Conservation (phyloP, 2,329 filamentous ascomycete species). For the Fusarium sp. region DNA sequence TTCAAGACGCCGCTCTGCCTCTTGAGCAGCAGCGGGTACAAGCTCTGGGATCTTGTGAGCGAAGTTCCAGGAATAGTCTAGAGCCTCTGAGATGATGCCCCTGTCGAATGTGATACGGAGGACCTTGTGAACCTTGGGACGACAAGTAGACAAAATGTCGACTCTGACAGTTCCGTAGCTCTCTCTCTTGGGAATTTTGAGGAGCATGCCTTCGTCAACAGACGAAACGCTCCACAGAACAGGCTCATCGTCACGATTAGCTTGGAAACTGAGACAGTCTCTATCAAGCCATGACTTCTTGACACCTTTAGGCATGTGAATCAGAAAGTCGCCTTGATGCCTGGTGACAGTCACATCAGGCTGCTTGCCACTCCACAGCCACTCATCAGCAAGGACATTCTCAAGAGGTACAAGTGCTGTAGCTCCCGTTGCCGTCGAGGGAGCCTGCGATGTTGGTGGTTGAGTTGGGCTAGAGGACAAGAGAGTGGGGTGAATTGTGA, state of each 20-base stretch:
- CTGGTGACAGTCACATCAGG: slow-evolving; percentile 50
- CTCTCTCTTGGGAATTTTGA: slow-evolving; percentile 66
- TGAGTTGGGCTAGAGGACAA: slow-evolving; percentile 38
- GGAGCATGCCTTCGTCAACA: slow-evolving; percentile 64
- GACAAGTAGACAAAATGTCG: slow-evolving; percentile 68
- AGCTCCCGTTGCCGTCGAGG: slow-evolving; percentile 35
- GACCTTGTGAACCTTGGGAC: slow-evolving; percentile 71
- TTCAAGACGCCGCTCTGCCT: slow-evolving; percentile 55
- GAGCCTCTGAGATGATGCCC: slow-evolving; percentile 59
- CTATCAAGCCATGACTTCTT: slow-evolving; percentile 68
- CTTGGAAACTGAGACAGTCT: slow-evolving; percentile 68
- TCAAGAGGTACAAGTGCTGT: slow-evolving; percentile 51
- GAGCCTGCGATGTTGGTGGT: slow-evolving; percentile 26
- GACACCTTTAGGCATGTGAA: slow-evolving; percentile 64
- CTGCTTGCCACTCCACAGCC: slow-evolving; percentile 53
- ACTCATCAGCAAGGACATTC: slow-evolving; percentile 50
- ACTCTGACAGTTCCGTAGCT: slow-evolving; percentile 70
- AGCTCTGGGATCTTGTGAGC: slow-evolving; percentile 58
- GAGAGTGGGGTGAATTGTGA: slow-evolving; percentile 46
- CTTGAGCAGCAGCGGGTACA: slow-evolving; percentile 57
- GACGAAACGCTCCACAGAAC: slow-evolving; percentile 64
- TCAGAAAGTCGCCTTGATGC: slow-evolving; percentile 65
- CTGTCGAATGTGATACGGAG: slow-evolving; percentile 72
- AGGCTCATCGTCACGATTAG: slow-evolving; percentile 62
- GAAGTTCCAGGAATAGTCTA: slow-evolving; percentile 60